phyloP scores from a whole-genome alignment of 345 rosid species.

The Eucalyptus microcorys region DNA sequence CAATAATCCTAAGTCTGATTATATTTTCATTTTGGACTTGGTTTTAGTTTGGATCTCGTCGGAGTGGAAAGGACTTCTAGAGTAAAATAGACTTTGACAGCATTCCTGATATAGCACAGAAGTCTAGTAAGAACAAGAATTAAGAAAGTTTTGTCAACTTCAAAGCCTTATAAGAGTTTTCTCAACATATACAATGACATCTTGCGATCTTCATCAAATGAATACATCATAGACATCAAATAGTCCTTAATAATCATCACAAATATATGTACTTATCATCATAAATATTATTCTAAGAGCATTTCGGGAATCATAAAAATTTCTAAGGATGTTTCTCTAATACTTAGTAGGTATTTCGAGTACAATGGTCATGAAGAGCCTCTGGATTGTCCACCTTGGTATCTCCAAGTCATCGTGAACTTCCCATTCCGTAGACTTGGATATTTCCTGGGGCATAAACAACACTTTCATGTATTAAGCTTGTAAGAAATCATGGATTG shows the following conservation, averaged over 20 bases:
- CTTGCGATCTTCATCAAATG: neutral
- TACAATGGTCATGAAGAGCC: neutral
- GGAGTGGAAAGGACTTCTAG: too few species aligned
- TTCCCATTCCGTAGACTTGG: neutral
- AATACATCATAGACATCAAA: neutral
- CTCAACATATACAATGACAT: neutral
- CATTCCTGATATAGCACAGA: too few species aligned
- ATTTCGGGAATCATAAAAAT: too few species aligned
- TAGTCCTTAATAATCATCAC: neutral
- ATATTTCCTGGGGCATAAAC: neutral
- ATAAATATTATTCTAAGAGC: neutral
- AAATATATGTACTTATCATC: neutral
- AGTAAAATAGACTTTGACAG: too few species aligned
- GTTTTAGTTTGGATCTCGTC: too few species aligned
- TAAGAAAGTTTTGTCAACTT: too few species aligned
- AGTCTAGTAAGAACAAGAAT: too few species aligned
- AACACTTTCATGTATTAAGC: neutral
- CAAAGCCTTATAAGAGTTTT: too few species aligned
- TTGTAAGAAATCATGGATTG: neutral
- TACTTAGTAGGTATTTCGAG: neutral
- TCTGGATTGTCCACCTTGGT: neutral
- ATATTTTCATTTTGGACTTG: too few species aligned
- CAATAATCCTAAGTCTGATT: too few species aligned
- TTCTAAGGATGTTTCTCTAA: neutral
- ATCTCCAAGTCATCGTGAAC: neutral